These are phyloP conservation scores for Blastocystis sp. DNA, from an alignment of 352 stramenopile genomes.

Conservation along the genomic window DNA sequence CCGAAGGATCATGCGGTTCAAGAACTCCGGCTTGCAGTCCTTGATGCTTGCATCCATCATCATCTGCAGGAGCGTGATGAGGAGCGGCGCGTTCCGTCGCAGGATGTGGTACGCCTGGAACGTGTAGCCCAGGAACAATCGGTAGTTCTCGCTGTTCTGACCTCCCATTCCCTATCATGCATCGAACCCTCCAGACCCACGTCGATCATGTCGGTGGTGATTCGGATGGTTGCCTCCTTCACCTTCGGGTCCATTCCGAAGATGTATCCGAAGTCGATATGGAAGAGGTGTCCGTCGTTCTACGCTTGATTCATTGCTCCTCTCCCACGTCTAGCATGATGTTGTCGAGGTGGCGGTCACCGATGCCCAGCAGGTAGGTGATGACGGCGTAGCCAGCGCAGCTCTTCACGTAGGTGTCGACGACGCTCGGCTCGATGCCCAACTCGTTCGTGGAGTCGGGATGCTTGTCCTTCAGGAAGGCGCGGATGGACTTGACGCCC, in stretches of 20 bases:
- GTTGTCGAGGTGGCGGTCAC: slow-evolving; percentile 97
- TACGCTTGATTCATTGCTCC: slow-evolving; percentile 62
- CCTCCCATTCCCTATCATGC: slow-evolving; percentile 74
- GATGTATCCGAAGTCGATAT: slow-evolving; percentile 99
- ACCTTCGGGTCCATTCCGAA: slow-evolving; percentile 96
- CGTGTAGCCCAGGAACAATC: slow-evolving; percentile 80
- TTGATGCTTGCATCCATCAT: slow-evolving; percentile 97
- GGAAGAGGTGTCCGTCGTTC: slow-evolving; percentile 85
- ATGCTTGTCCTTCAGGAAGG: slow-evolving; percentile 28
- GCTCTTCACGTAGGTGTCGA: slow-evolving; percentile 90
- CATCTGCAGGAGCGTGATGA: slow-evolving; percentile 92
- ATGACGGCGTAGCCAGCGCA: slow-evolving; percentile 97
- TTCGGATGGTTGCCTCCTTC: slow-evolving; percentile 89
- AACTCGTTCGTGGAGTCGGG: slow-evolving; percentile 63
- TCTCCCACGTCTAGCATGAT: slow-evolving; percentile 79
- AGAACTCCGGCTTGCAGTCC: slow-evolving; percentile 68
- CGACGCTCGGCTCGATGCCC: slow-evolving; percentile 75
- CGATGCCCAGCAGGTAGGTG: slow-evolving; percentile 95
- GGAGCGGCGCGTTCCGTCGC: slow-evolving; percentile 88
- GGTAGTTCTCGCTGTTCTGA: slow-evolving; percentile 76
- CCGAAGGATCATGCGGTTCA: slow-evolving; percentile 64
- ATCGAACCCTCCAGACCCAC: background rate
- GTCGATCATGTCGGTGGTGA: slow-evolving; percentile 75
- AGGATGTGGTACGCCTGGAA: slow-evolving; percentile 79
- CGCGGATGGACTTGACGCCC: slow-evolving; percentile 39